Percentiles rank a stretch among this genome's conserved stretches.
Evolutionary conservation across 176 grass and related monocot genomes (phyloP).

Genomic region (Triticum timopheevii): DNA sequence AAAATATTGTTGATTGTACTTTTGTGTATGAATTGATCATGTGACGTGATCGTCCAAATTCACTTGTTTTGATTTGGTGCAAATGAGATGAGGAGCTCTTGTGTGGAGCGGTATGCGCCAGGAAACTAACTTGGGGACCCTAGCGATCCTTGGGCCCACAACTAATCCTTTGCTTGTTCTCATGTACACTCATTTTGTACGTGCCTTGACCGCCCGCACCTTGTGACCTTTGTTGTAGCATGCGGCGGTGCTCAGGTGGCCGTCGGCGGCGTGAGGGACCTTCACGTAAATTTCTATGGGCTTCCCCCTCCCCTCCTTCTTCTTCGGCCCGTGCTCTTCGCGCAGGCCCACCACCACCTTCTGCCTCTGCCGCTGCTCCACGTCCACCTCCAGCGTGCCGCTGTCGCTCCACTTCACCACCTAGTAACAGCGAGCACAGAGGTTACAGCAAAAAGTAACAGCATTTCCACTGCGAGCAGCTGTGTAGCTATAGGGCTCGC

Average conservation of each 20-base stretch:
- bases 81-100: too few relatives aligned
- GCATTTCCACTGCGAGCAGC: neutral
- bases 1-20: too few relatives aligned
- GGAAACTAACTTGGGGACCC: too few relatives aligned
- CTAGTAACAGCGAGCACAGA: neutral
- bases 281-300: neutral
- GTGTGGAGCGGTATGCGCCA: too few relatives aligned
- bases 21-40: too few relatives aligned
- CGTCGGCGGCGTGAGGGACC: neutral
- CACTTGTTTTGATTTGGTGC: too few relatives aligned
- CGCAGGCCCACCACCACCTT: slow-evolving; percentile 33
- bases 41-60: too few relatives aligned
- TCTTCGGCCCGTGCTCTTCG: slow-evolving; percentile 8
- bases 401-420: slow-evolving; percentile 19
- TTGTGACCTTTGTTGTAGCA: neutral
- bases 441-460: neutral
- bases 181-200: too few relatives aligned
- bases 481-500: too few relatives aligned
- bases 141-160: too few relatives aligned
- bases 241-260: too few relatives aligned
- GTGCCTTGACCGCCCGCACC: neutral
- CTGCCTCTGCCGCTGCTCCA: neutral
- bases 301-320: neutral
- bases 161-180: too few relatives aligned
- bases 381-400: neutral